phyloP scores from a whole-genome alignment of 164 flowering plant species.

The Litsea cubeba region DNA sequence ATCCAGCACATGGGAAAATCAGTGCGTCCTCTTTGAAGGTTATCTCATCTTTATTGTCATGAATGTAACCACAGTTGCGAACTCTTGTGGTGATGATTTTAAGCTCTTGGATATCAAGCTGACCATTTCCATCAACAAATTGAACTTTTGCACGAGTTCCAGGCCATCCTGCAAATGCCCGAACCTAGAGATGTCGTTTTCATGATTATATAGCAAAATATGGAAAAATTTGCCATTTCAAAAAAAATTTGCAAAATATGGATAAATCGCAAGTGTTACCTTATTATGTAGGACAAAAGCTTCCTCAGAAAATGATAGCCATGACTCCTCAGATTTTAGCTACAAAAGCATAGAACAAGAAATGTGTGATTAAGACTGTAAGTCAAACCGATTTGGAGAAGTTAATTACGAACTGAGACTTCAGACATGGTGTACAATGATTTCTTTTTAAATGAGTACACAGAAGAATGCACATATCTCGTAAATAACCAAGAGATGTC shows the following conservation, averaged over 20 bases:
- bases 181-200: constrained; percentile 62
- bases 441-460: not conserved
- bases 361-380: too few species aligned
- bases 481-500: not conserved
- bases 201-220: not conserved
- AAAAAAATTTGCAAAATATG: not conserved
- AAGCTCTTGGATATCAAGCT: constrained; percentile 42
- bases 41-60: constrained; percentile 35
- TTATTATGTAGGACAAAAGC: constrained; percentile 77
- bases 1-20: constrained; percentile 67
- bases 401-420: too few species aligned
- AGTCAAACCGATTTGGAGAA: too few species aligned
- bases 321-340: constrained; percentile 81
- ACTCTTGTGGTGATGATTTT: constrained; percentile 80
- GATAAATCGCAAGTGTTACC: constrained; percentile 32
- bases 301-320: constrained; percentile 78
- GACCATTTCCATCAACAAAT: constrained; percentile 36
- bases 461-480: not conserved
- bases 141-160: constrained; percentile 75
- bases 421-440: too few species aligned
- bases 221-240: not conserved
- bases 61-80: constrained; percentile 10
- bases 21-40: constrained; percentile 49
- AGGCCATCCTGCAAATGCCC: constrained; percentile 99
- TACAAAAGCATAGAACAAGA: constrained; percentile 25